Base-by-base conservation (phyloP, 2,329 filamentous ascomycete genomes). In the Diaporthe velutina region DNA sequence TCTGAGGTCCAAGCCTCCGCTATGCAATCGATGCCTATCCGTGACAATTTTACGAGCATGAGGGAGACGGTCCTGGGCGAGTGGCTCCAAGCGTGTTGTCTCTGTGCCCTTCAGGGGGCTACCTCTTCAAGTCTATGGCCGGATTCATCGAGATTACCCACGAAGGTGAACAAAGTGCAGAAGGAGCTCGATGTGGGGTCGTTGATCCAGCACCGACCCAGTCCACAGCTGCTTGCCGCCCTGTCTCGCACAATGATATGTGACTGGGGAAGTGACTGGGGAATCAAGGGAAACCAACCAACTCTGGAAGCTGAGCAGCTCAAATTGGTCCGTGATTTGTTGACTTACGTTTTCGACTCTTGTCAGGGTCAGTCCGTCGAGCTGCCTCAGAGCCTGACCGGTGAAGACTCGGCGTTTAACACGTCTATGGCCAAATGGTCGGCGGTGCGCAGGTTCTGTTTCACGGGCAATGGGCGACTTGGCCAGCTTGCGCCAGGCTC, bases 331-430 rank as follows among this genome's bases (percentile, higher is more conserved):
- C n/a, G 48, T 2, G 48, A 52, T 2, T 13, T 52, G n/a, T 52
- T 52, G 48, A 52, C n/a, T 52, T 52, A 52, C 48, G 48, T 52
- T 52, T 52, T 52, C 48, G 48, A 52, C 48, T 52, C n/a, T n/a
- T 52, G n/a, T 52, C n/a, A 28, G 1, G 3, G 15, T 15, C 48
- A 25, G 1, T 25, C 48, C 2, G 0, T 15, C 0, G 48, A 28
- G 48, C 48, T 52, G n/a, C 48, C 48, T 7, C 48, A 52, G 48
- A 52, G n/a, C 12, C n/a, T 52, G n/a, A 7, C n/a, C 28, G 48
- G 48, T 28, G 48, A 52, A 13, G 48, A 52, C 1, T 52, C 48
- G 0, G 48, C 48, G n/a, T 52, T 52, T 15, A 52, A 52, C 48
- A 28, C 48, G n/a, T 13, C 48, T 1, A 52, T 52, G 48, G 48